A percentile compares a stretch with the other conserved stretches of the same genome.
Conservation (phyloP, 495 filamentous ascomycete species). For the Aspergillus kassunensis region DNA sequence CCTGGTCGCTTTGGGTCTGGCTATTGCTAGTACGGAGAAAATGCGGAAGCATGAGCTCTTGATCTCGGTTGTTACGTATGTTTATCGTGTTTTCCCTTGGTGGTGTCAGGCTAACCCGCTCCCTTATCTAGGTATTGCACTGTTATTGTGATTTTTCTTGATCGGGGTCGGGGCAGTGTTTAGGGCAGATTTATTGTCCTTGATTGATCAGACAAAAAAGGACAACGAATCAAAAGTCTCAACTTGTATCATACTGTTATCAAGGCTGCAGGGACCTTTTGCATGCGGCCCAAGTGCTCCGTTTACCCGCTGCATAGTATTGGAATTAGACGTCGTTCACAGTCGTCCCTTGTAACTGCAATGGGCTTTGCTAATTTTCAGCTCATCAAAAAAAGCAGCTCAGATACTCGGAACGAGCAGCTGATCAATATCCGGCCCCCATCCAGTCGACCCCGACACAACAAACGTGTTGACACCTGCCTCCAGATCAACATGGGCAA, state of each 20-base stretch:
- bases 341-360: too few species aligned
- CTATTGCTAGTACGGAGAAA: background rate
- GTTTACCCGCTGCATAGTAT: too few species aligned
- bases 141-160: background rate
- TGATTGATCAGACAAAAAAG: constrained; percentile 24
- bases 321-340: too few species aligned
- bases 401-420: background rate
- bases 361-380: too few species aligned
- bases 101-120: background rate
- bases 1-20: background rate
- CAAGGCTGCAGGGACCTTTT: too few species aligned
- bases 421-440: background rate
- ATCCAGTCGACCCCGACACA: background rate
- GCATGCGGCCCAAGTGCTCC: too few species aligned
- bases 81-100: background rate
- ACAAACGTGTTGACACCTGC: background rate
- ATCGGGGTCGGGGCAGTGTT: background rate
- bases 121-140: background rate
- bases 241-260: too few species aligned
- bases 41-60: background rate
- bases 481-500: background rate
- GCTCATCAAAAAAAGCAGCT: too few species aligned
- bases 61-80: background rate
- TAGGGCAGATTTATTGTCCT: too few species aligned
- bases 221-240: too few species aligned